Conservation (phyloP, 768 basidiomycete genomes). For the Russula sp. region DNA sequence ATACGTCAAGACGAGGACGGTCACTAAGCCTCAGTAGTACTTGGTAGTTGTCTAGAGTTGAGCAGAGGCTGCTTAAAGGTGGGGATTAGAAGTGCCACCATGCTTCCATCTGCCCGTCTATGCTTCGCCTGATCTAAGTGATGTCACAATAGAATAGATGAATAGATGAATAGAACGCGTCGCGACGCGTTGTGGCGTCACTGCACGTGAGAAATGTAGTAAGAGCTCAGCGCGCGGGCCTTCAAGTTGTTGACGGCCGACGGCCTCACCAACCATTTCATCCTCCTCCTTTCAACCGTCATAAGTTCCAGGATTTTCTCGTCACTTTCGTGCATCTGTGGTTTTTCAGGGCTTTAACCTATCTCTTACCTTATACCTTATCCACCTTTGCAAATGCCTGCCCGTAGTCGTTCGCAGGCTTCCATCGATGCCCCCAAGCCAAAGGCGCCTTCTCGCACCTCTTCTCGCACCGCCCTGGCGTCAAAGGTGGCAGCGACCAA, state of each 20-base stretch:
- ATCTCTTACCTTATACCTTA: neutral
- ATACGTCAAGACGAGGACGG: no score
- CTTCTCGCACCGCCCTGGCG: slow-evolving; percentile 11
- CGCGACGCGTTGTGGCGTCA: slow-evolving; percentile 17
- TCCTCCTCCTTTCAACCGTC: neutral
- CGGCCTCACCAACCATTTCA: neutral
- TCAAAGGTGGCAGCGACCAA: neutral
- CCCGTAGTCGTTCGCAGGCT: slow-evolving; percentile 21
- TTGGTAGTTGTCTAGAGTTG: no score
- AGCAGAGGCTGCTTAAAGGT: no score
- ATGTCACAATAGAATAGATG: no score
- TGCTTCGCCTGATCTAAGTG: no score
- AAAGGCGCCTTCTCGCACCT: slow-evolving; percentile 16
- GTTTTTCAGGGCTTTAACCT: neutral
- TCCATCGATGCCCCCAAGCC: slow-evolving; percentile 10
- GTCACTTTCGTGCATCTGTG: neutral
- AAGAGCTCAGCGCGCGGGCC: neutral
- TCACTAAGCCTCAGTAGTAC: no score
- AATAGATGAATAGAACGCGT: neutral
- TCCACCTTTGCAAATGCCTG: slow-evolving; percentile 9
- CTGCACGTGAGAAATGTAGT: slow-evolving; percentile 7
- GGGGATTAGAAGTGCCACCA: no score
- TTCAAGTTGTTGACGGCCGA: neutral
- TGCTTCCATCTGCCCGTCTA: no score
- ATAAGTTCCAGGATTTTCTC: neutral